Evolutionary conservation across 805 yeast genomes (phyloP).

Genomic region (Lipomyces lipofer): DNA sequence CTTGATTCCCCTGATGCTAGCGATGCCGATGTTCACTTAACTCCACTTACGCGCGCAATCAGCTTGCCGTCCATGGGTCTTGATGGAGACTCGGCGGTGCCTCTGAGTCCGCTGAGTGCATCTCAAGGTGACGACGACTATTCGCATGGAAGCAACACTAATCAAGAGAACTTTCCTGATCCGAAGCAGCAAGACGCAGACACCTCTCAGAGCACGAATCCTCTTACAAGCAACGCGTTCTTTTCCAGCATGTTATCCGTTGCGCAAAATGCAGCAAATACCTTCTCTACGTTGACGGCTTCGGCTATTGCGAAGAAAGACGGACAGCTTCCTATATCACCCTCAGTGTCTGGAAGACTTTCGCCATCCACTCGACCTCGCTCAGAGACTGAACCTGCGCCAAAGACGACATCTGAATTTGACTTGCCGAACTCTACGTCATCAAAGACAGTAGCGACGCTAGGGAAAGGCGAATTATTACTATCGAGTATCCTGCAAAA

Average conservation of each 20-base stretch:
- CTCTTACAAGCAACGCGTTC: conserved; percentile 12
- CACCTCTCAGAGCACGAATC: background rate
- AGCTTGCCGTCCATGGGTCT: background rate
- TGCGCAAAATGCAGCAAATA: conserved; percentile 38
- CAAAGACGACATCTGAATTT: conserved; percentile 14
- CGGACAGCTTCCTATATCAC: conserved; percentile 1
- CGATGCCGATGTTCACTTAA: background rate
- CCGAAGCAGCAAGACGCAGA: background rate
- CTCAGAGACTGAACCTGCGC: conserved; percentile 25
- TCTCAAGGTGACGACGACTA: no score
- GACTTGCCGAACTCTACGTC: conserved; percentile 17
- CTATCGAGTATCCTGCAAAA: conserved; percentile 23
- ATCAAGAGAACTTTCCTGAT: background rate
- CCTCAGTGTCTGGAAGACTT: background rate
- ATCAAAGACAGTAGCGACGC: conserved; percentile 35
- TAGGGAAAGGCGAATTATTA: conserved; percentile 40
- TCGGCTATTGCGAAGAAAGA: conserved; percentile 3
- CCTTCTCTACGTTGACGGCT: conserved; percentile 33
- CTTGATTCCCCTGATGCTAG: background rate
- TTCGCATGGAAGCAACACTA: background rate
- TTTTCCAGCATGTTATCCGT: conserved; percentile 33
- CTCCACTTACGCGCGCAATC: background rate
- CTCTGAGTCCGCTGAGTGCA: no score
- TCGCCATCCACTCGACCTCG: conserved; percentile 12
- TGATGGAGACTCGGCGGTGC: background rate